Evolutionary conservation across 441 rosid genomes (phyloP), one percentile per base, ranked within the genome.

Genomic region (Populus tomentosa): DNA sequence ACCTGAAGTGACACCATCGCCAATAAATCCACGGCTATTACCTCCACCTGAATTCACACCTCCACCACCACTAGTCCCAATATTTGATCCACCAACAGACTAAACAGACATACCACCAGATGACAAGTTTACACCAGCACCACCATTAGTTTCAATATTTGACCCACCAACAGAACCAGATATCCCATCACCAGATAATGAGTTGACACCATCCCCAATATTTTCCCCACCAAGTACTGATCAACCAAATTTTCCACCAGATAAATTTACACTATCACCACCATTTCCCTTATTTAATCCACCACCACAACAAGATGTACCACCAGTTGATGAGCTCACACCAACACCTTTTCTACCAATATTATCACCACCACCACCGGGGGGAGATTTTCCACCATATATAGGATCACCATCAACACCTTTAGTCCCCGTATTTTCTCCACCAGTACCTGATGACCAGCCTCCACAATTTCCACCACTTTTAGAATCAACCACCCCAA

Each of bases 1-100:
- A 3, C 80, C 84, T 5, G 82, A 75, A 10, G 84, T 53, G 46
- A 78, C 86, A 59, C 88, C 84, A 3, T 77, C 83, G 72, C 87
- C 91, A 67, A 63, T 79, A 32, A 24, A 32, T 20, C 71, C 78
- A 33, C 70, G 78, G 50, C 38, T 14, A 7, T 23, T 71, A 0
- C 85, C 89, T 6, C 79, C 83, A 3, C 74, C 73, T 16, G 83
- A 65, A 30, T 67, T 73, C 59, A 69, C 65, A 20, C 73, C 69
- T 5, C 68, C 81, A 42, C 81, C 81, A 5, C 81, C 81, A 3
- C 70, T 74, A 13, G 81, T 73, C 4, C 81, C 73, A 33, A 21
- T 78, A 6, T 73, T 78, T 69, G 21, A 21, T 40, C 77, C 76
- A 4, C 80, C 80, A 35, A 67, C 67, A 66, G 56, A 26, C 5